Conservation (phyloP, 73 alveolate genomes). For the Breviolum minutum region DNA sequence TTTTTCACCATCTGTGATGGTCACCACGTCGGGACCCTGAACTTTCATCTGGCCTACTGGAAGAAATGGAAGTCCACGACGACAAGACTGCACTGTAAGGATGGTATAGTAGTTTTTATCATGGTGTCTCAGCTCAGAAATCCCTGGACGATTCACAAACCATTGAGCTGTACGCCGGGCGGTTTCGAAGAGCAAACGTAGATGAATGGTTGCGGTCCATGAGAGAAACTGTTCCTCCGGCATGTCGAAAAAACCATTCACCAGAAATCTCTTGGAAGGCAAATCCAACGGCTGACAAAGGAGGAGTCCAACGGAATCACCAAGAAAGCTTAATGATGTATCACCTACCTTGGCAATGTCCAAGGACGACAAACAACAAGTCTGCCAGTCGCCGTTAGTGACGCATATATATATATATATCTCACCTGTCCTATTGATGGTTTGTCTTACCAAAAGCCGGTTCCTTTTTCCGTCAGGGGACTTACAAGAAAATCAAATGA, state of each 20-base stretch:
- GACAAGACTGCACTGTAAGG: slow-evolving; percentile 5
- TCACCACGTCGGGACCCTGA: background rate
- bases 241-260: background rate
- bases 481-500: too few relatives aligned
- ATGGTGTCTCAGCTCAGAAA: background rate
- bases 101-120: background rate
- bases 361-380: background rate
- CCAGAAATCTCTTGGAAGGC: background rate
- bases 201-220: background rate
- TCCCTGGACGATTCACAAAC: slow-evolving; percentile 4
- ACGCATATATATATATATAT: too few relatives aligned
- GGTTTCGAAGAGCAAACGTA: background rate
- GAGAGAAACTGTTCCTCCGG: background rate
- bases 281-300: background rate
- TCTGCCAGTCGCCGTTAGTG: background rate
- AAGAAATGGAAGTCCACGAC: background rate
- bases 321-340: background rate
- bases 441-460: too few relatives aligned
- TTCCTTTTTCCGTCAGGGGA: too few relatives aligned
- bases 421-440: too few relatives aligned
- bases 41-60: background rate
- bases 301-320: background rate
- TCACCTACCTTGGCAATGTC: background rate
- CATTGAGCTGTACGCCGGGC: background rate
- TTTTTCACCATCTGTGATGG: background rate